Evolutionary conservation across 2,329 filamentous ascomycete genomes (phyloP), one percentile per base, ranked within the genome.

Genomic region (Chalara sp.): DNA sequence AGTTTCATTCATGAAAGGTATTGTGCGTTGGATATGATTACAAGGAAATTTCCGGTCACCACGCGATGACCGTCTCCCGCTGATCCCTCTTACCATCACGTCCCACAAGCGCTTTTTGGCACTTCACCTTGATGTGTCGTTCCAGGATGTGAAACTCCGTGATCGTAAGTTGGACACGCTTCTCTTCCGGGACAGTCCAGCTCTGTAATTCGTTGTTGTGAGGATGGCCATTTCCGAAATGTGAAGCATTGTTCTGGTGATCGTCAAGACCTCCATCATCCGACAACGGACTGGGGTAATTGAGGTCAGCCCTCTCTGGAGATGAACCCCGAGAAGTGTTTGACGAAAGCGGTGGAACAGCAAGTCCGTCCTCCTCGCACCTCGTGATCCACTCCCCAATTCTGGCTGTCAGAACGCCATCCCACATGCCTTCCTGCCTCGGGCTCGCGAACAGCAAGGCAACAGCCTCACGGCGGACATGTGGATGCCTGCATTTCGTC

Each of bases 401-500:
- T 33, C 58, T 54, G 6, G 61, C 61, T 29, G 48, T 56, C 28
- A 65, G 33, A 5, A 64, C 50, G 6, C 60, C 51, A 52, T 87
- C 83, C 83, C 83, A 87, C 74, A 86, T 82, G 28, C 80, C 83
- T 65, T 87, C 84, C 46, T 82, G 73, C 21, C 82, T 73, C 6
- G 80, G 76, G 59, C 77, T 81, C 57, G 74, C 52, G 47, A 73
- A 72, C 41, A 87, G 65, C 5, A 87, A 67, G 56, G 79, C 72
- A 41, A 86, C 81, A 6, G 83, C 83, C 55, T 79, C 76, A 13
- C 80, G 72, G 21, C 83, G 76, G 33, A 78, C 71, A 1, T 68
- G 57, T 0, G 76, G 73, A 53, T 84, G 76, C 8, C 81, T 75
- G 59, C 82, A 86, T 61, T 84, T 84, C 6, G 79, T 84, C 6